These are phyloP conservation scores for Suillus lakei DNA, from an alignment of 768 basidiomycete species.

Conservation along the genomic window DNA sequence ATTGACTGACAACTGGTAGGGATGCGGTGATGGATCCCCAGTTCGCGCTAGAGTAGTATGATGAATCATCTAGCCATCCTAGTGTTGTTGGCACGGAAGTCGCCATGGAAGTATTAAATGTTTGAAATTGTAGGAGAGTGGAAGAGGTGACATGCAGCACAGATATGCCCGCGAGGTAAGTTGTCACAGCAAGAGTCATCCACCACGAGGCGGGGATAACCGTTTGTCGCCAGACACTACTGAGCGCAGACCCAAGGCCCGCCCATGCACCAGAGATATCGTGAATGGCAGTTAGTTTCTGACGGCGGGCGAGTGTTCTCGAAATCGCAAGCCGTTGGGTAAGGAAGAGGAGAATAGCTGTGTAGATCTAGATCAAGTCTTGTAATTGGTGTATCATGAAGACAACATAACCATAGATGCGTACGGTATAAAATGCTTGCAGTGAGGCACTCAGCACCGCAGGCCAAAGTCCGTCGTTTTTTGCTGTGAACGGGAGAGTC, in stretches of 20 bases:
- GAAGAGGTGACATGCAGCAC: constrained; percentile 25
- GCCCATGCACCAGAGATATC: constrained; percentile 20
- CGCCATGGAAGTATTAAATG: constrained; percentile 16
- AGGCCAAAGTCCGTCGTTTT: background rate
- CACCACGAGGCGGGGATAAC: constrained; percentile 17
- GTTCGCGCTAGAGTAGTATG: background rate
- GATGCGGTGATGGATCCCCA: constrained; percentile 1
- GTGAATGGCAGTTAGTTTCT: constrained; percentile 20
- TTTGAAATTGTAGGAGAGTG: constrained; percentile 16
- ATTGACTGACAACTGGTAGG: background rate
- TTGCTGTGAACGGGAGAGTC: background rate
- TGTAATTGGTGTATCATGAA: background rate
- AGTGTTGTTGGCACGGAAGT: constrained; percentile 4
- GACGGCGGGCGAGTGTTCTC: constrained; percentile 3
- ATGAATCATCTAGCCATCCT: constrained; percentile 7
- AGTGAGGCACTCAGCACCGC: constrained; percentile 6
- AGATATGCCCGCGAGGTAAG: constrained; percentile 19
- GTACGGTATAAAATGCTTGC: constrained; percentile 13
- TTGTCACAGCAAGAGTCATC: constrained; percentile 7
- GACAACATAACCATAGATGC: background rate
- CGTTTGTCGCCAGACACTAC: constrained; percentile 19
- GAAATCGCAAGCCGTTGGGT: constrained; percentile 20
- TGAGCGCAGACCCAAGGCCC: constrained; percentile 22
- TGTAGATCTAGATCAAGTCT: constrained; percentile 12
- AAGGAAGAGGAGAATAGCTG: constrained; percentile 13